Conservation (phyloP, 495 filamentous ascomycete genomes). For the Choiromyces venosus region DNA sequence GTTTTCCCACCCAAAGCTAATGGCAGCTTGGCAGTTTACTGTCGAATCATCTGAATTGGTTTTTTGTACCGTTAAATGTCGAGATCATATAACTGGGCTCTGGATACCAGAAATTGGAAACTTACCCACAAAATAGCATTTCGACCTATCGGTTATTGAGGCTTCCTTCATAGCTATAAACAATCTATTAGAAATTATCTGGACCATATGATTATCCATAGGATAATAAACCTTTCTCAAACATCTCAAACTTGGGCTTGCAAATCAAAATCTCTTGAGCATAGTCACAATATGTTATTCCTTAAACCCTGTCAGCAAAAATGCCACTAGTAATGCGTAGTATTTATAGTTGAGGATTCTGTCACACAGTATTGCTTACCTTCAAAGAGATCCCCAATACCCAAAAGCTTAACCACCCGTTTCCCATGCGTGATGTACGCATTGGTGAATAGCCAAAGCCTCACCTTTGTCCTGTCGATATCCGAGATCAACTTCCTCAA, state of each 20-base stretch:
- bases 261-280: slow-evolving; percentile 58
- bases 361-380: slow-evolving; percentile 12
- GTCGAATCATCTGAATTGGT: slow-evolving; percentile 24
- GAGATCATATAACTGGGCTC: not conserved
- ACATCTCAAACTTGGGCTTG: slow-evolving; percentile 83
- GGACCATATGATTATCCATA: slow-evolving; percentile 29
- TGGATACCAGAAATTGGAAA: not conserved
- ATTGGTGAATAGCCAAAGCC: slow-evolving; percentile 91
- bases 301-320: slow-evolving; percentile 45
- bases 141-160: slow-evolving; percentile 40
- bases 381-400: slow-evolving; percentile 76
- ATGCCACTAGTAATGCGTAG: not conserved
- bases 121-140: slow-evolving; percentile 36
- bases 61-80: not conserved
- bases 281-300: slow-evolving; percentile 91
- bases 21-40: slow-evolving; percentile 38
- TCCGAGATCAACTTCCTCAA: slow-evolving; percentile 71
- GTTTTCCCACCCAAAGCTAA: slow-evolving; percentile 45
- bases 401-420: slow-evolving; percentile 73
- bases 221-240: slow-evolving; percentile 57
- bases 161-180: slow-evolving; percentile 47
- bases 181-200: not conserved
- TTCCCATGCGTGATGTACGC: slow-evolving; percentile 85
- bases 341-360: not conserved
- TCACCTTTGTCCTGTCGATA: slow-evolving; percentile 68